Evolutionary conservation across 345 rosid species (phyloP), one percentile per base, ranked within the genome.

Genomic region (Fremontodendron californicum): DNA sequence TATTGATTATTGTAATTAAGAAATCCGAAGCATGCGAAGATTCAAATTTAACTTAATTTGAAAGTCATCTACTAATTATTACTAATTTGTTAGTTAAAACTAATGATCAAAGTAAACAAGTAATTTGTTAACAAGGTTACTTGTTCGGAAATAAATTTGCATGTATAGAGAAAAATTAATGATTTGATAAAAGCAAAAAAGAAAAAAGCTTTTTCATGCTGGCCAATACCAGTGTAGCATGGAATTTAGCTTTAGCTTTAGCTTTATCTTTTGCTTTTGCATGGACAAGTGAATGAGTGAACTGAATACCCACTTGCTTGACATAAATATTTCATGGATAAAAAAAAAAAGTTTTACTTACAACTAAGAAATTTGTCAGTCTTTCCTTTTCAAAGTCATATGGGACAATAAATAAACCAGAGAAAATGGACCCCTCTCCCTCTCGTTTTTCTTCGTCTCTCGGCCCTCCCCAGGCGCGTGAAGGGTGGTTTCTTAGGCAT

Each of bases 331-430:
- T 70, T 49, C 27, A 19, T 33, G 25, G 4, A 37, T n/a, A n/a
- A n/a, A n/a, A n/a, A n/a, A n/a, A 29, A 48, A 27, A 46, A 7
- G 2, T 69, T 48, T 69, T 69, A 15, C 37, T 27, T 31, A 19
- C 57, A 51, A 71, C 33, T 29, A 31, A 6, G 25, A 51, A 65
- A 39, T 58, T 54, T 80, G 75, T 72, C 75, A 74, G 78, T 62
- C 19, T 77, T 40, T 45, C 31, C 68, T 73, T 73, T 69, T 57
- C 80, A 73, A 81, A 73, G 81, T 77, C 83, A 49, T 40, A 77
- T 18, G 71, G 75, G 66, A 74, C 78, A 66, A 66, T 60, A 73
- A 57, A 77, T 66, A 65, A 70, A 48, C 35, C 52, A 69, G 27
- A 58, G 43, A n/a, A 52, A 68, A 45, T 48, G 80, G 57, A 39